phyloP scores from a whole-genome alignment of 768 basidiomycete species.

The Dendrothele bispora region DNA sequence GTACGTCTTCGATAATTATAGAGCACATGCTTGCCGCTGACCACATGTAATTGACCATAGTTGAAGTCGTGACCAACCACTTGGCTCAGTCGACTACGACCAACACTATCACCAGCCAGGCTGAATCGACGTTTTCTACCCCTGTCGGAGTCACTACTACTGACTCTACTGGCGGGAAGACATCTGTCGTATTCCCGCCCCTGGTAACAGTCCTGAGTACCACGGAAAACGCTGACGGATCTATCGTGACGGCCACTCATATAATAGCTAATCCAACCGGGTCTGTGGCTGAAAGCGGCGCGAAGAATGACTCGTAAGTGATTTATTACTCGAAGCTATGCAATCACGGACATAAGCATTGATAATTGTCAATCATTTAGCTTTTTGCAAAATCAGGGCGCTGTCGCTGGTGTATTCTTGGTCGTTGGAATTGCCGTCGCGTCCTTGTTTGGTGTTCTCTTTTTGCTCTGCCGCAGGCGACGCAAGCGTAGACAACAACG shows the following conservation, averaged over 20 bases:
- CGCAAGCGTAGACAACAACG: constrained; percentile 38
- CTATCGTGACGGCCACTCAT: constrained; percentile 48
- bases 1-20: background rate
- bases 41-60: background rate
- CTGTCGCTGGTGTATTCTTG: constrained; percentile 74
- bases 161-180: constrained; percentile 33
- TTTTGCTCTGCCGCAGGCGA: constrained; percentile 42
- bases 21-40: constrained; percentile 7
- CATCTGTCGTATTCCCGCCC: constrained; percentile 41
- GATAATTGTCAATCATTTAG: constrained; percentile 27
- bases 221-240: constrained; percentile 45
- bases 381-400: constrained; percentile 67
- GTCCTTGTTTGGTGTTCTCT: constrained; percentile 43
- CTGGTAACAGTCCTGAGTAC: constrained; percentile 47
- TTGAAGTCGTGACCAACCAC: constrained; percentile 8
- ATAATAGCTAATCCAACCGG: constrained; percentile 51
- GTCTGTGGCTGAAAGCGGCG: constrained; percentile 18
- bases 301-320: constrained; percentile 24
- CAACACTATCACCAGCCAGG: constrained; percentile 39
- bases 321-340: background rate
- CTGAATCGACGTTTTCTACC: constrained; percentile 44
- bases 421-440: constrained; percentile 59
- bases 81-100: constrained; percentile 28
- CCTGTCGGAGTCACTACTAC: constrained; percentile 43
- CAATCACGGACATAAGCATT: background rate